Base-by-base conservation (phyloP, 306 rosid species). In the Lagenaria siceraria region DNA sequence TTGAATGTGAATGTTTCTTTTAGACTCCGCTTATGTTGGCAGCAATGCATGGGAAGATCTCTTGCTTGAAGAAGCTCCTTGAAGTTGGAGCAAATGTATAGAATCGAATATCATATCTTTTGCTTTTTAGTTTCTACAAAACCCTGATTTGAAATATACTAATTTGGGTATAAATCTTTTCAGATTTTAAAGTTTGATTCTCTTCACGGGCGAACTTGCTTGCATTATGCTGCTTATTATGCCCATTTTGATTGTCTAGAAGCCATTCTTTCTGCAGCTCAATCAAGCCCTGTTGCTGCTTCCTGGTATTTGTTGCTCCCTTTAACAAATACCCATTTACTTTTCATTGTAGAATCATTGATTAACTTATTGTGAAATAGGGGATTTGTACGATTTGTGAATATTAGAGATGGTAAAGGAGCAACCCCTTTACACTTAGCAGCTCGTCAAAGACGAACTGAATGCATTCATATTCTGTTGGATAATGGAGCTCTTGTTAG, bases 1-100 rank as follows among this genome's bases (percentile, higher is more conserved):
- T 27, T 87, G 77, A 53, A 79, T 84, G 38, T 64, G 77, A 77
- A 80, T 77, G 82, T 42, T 81, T 80, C 87, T 42, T 77, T 82
- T 90, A 95, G 97, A 90, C 97, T 74, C 97, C 99, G 43, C 92
- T 95, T 70, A 95, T 95, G 97, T 82, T 95, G 86, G 99, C 98
- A 69, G 95, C 99, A 84, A 95, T 95, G 99, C 90, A 90, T 77
- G 97, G 97, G 33, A 95, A 90, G 84, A 89, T 90, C 78, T 82
- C 89, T 35, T 95, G 97, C 72, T 88, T 95, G 52, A 80, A 60
- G 71, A 95, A 83, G 83, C 97, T 92, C 33, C 92, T 95, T 75
- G 90, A 92, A 85, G 87, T 81, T 1, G 99, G 96, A 83, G 99
- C 99, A 82, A 95, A 95, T 86, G 97, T 95, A 78, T 62, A 88